Evolutionary conservation across 2,329 filamentous ascomycete genomes (phyloP).

Genomic region (Pestalotiopsis fici): DNA sequence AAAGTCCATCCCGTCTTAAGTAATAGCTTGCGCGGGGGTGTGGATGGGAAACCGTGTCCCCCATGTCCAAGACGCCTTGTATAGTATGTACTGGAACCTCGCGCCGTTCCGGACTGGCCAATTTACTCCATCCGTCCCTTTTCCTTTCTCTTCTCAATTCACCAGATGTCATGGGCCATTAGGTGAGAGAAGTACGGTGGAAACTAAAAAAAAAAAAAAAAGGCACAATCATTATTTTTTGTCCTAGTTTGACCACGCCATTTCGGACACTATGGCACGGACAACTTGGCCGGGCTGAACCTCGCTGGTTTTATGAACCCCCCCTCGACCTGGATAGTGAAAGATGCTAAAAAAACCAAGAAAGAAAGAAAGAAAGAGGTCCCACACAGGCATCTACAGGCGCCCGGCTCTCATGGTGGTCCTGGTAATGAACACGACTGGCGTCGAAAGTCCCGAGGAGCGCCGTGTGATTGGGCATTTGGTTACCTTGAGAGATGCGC

Average conservation of each 20-base stretch:
- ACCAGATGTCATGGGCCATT: too few species aligned
- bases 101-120: too few species aligned
- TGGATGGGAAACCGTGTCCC: too few species aligned
- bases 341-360: not conserved
- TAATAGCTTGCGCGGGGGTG: constrained; percentile 1
- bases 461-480: not conserved
- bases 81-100: not conserved
- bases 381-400: not conserved
- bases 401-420: not conserved
- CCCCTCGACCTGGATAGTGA: not conserved
- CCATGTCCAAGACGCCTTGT: too few species aligned
- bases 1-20: constrained; percentile 2
- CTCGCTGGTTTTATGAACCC: not conserved
- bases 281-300: not conserved
- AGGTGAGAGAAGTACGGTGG: not conserved
- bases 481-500: not conserved
- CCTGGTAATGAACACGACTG: not conserved
- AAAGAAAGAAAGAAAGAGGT: too few species aligned
- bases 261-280: constrained; percentile 2
- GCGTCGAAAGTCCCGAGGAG: not conserved
- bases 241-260: not conserved
- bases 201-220: not conserved
- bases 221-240: not conserved
- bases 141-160: not conserved
- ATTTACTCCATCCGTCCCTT: not conserved